Evolutionary conservation across 306 rosid species (phyloP), one percentile per base, ranked within the genome.

Genomic region (Cucurbita argyrosperma): DNA sequence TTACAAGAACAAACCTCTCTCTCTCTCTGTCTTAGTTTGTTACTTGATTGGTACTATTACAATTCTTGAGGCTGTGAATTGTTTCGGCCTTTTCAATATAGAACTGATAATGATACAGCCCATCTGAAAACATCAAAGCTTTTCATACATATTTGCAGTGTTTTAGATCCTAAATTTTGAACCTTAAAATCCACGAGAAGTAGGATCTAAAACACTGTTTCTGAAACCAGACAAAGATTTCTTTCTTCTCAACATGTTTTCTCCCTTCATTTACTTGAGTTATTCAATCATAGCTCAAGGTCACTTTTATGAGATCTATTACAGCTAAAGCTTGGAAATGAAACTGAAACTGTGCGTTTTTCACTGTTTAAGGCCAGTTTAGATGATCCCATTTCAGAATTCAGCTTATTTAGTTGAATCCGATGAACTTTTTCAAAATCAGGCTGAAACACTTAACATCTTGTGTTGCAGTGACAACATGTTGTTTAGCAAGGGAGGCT

Each of bases 401-500:
- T 38, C 16, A 15, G 26, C 69, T 62, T 38, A 10, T 63, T 39
- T 3, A n/a, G 53, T 75, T 49, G 59, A 53, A 53, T 61, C 56
- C 52, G 43, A 60, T 75, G 45, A 14, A 19, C 16, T 37, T 63
- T 49, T 50, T 40, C 62, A 72, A 40, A 43, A 38, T 39, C 53
- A 40, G 52, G 37, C 37, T 55, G 23, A 19, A 72, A 37, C 65
- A 23, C 55, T 80, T 18, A 54, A 72, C 76, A 42, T 57, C 76
- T 8, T 84, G 76, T 76, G 63, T 63, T 79, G 78, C 96, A 95
- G 99, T 91, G 74, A 95, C 96, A 4, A 95, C 99, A 26, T 95
- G 99, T 78, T 81, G 89, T 65, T 81, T 89, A 58, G 99, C 99
- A 64, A 89, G 83, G 62, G 90, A 91, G 16, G 99, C 99, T 46